Evolutionary conservation across 2,329 filamentous ascomycete species (phyloP).

Genomic region (Alternaria rosae): DNA sequence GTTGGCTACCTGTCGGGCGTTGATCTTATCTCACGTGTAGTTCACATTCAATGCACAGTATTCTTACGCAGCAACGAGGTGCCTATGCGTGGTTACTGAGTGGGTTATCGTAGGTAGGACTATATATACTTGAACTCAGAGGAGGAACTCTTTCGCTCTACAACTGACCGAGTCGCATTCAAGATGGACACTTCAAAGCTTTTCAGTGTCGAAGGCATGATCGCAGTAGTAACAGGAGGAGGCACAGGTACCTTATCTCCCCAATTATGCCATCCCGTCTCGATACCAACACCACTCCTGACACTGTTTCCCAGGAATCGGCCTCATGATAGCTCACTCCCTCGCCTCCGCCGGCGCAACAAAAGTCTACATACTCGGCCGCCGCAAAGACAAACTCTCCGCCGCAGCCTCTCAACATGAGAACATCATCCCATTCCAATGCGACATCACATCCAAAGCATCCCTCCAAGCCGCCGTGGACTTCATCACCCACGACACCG

Average conservation of each 20-base stretch:
- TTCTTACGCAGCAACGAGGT: neutral
- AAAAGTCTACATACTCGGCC: neutral
- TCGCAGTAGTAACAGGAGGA: neutral
- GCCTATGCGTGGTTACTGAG: neutral
- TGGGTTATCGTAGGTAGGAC: neutral
- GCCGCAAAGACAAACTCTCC: neutral
- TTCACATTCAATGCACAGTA: neutral
- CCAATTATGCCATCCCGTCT: neutral
- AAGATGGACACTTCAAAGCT: neutral
- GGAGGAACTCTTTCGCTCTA: no score
- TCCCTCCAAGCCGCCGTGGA: neutral
- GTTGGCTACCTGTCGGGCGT: neutral
- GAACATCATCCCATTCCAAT: neutral
- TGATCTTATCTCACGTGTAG: neutral
- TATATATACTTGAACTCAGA: neutral
- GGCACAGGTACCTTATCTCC: neutral
- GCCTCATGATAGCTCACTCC: neutral
- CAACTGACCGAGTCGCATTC: neutral
- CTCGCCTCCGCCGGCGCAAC: neutral
- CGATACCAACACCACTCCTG: neutral
- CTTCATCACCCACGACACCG: neutral
- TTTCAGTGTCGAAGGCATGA: neutral
- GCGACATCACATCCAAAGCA: neutral
- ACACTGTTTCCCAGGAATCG: neutral
- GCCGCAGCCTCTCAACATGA: neutral